Base-by-base conservation (phyloP, 1,284 basidiomycete species). In the Ustilago lituana region DNA sequence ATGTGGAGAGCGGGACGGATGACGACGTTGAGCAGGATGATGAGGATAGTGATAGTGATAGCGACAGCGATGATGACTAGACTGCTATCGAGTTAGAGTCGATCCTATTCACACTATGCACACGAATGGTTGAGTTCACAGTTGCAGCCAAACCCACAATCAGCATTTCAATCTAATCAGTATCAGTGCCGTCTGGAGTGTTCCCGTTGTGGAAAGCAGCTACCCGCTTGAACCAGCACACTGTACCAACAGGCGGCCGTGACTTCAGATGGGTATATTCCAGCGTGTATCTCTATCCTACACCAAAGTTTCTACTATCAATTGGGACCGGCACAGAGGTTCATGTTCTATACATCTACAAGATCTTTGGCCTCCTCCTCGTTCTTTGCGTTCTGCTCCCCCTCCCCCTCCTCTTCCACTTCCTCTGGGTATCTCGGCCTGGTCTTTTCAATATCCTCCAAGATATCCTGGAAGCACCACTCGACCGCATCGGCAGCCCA, bases 401-500 rank as follows among this genome's bases (percentile, higher is more conserved):
- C 9, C 14, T 46, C 10, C 26, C 46, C 29, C 27, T 52, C 20
- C 23, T 15, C 20, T 27, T 49, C 50, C 11, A 64, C 9, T 32
- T 74, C 71, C 19, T 74, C 71, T 1, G 67, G 63, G 36, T 74
- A 74, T 20, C 67, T 45, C 2, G 47, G 24, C 14, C 72, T 52
- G 0, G 76, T 76, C 14, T 12, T 37, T 19, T 74, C 64, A 40
- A 78, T 76, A 57, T 78, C 76, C 26, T 70, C 63, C 19, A 83
- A 47, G 41, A 84, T 80, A 23, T 83, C 80, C n/a, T 76, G 27
- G 63, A 81, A 82, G 55, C 85, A 86, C 84, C 87, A 86, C 74
- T 88, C 87, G 14, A 88, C 87, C 6, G 87, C 87, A 74, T 88
- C 86, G 1, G 86, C 86, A 2, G 86, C 85, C 86, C 86, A 86